Conservation (phyloP, 306 rosid species). For the Cucumis sativus region DNA sequence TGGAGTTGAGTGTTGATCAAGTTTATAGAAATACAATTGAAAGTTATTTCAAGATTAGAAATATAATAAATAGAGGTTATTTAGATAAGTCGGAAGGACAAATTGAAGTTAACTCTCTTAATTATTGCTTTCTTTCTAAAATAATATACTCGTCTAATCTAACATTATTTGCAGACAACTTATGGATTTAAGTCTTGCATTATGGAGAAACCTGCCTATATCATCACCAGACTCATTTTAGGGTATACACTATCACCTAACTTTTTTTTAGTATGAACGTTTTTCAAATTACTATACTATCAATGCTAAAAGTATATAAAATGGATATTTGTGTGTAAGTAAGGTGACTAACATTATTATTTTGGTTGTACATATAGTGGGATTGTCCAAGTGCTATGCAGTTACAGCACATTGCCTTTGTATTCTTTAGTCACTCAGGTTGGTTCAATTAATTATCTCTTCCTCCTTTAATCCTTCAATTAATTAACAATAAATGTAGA, state of each 20-base stretch:
- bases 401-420: conserved; percentile 75
- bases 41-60: too few relatives aligned
- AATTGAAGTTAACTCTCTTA: too few relatives aligned
- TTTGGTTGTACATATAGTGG: conserved; percentile 22
- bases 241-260: conserved; percentile 34
- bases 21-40: too few relatives aligned
- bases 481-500: too few relatives aligned
- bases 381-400: conserved; percentile 91
- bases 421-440: conserved; percentile 79
- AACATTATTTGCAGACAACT: conserved; percentile 36
- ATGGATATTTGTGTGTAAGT: not conserved
- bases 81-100: too few relatives aligned
- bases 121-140: too few relatives aligned
- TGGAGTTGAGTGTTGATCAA: too few relatives aligned
- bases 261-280: too few relatives aligned
- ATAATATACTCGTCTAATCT: not conserved
- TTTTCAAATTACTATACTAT: too few relatives aligned
- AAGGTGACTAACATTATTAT: not conserved
- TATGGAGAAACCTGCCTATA: conserved; percentile 52
- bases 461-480: too few relatives aligned
- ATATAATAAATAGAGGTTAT: too few relatives aligned
- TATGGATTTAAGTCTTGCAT: conserved; percentile 81
- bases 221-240: conserved; percentile 64
- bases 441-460: not conserved
- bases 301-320: too few relatives aligned